A percentile compares a stretch with the other conserved stretches of the same genome.
These are phyloP conservation scores for Phytophthora sojae DNA, from an alignment of 352 stramenopile genomes.

Conservation along the genomic window DNA sequence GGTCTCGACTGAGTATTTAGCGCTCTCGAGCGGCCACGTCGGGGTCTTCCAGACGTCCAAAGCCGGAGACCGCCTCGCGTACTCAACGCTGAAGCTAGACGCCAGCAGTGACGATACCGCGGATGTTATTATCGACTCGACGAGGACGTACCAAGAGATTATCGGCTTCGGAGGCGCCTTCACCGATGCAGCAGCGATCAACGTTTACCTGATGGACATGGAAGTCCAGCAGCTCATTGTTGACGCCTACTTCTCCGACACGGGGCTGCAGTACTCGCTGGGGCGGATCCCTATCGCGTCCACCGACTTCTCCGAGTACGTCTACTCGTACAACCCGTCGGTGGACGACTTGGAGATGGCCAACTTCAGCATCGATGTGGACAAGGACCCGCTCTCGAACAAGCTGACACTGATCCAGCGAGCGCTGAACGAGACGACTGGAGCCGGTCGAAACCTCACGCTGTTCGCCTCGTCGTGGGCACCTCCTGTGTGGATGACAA, in stretches of 20 bases:
- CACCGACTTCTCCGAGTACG: slow-evolving; percentile 72
- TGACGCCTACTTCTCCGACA: slow-evolving; percentile 66
- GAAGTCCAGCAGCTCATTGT: slow-evolving; percentile 58
- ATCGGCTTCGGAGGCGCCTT: slow-evolving; percentile 84
- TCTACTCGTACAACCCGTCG: slow-evolving; percentile 50
- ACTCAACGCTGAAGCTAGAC: slow-evolving; percentile 31
- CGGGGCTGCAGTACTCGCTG: slow-evolving; percentile 68
- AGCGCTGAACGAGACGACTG: slow-evolving; percentile 34
- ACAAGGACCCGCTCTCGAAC: slow-evolving; percentile 46
- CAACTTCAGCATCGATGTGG: slow-evolving; percentile 73
- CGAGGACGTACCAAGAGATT: slow-evolving; percentile 62
- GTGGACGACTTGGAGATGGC: slow-evolving; percentile 43
- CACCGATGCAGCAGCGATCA: slow-evolving; percentile 73
- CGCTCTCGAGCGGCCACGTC: slow-evolving; percentile 33
- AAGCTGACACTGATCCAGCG: slow-evolving; percentile 50
- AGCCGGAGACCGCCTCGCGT: slow-evolving; percentile 53
- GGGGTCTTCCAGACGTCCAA: slow-evolving; percentile 61
- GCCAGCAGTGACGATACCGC: slow-evolving; percentile 12
- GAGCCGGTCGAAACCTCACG: slow-evolving; percentile 36
- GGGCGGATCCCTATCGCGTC: slow-evolving; percentile 73
- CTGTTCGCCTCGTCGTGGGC: slow-evolving; percentile 77
- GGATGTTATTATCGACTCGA: slow-evolving; percentile 41
- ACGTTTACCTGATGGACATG: slow-evolving; percentile 62
- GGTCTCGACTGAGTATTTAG: slow-evolving; percentile 40
- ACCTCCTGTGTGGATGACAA: slow-evolving; percentile 82